A percentile compares a stretch with the other conserved stretches of the same genome.
Evolutionary conservation across 805 yeast species (phyloP).

Genomic region (Myxozyma melibiosi): DNA sequence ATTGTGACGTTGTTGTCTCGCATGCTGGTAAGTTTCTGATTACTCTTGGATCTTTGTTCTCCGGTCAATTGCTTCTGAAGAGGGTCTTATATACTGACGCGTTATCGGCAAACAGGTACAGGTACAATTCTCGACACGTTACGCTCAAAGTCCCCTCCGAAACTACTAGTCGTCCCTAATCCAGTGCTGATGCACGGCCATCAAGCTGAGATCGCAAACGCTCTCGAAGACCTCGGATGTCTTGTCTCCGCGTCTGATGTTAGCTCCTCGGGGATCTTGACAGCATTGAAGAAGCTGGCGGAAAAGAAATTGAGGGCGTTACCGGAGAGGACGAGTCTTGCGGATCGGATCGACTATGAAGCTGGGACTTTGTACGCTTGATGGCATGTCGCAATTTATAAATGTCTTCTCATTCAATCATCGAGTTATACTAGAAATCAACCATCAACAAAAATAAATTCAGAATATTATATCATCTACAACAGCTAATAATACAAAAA

Average conservation of each 20-base stretch:
- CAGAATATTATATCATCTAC: too few relatives aligned
- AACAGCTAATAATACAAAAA: too few relatives aligned
- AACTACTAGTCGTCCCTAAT: slow-evolving; percentile 72
- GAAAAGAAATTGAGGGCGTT: not conserved
- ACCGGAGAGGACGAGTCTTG: not conserved
- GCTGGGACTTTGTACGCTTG: slow-evolving; percentile 11
- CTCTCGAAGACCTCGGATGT: slow-evolving; percentile 43
- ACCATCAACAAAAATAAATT: too few relatives aligned
- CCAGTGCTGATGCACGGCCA: slow-evolving; percentile 81
- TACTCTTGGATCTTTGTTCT: not conserved
- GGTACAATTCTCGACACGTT: slow-evolving; percentile 87
- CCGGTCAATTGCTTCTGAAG: not conserved
- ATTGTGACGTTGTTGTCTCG: slow-evolving; percentile 67
- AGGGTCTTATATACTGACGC: not conserved
- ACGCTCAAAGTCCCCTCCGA: slow-evolving; percentile 49
- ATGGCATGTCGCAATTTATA: not conserved
- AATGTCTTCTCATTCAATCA: too few relatives aligned
- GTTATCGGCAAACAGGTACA: slow-evolving; percentile 50
- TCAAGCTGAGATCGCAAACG: slow-evolving; percentile 74
- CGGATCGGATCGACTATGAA: slow-evolving; percentile 9
- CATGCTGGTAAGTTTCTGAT: slow-evolving; percentile 61
- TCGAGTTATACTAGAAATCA: too few relatives aligned
- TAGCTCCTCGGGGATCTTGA: not conserved
- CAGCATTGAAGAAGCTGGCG: not conserved
- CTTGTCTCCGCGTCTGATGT: slow-evolving; percentile 2